Conservation (phyloP, 1,139 yeast species). For the Suhomyces terraborum region DNA sequence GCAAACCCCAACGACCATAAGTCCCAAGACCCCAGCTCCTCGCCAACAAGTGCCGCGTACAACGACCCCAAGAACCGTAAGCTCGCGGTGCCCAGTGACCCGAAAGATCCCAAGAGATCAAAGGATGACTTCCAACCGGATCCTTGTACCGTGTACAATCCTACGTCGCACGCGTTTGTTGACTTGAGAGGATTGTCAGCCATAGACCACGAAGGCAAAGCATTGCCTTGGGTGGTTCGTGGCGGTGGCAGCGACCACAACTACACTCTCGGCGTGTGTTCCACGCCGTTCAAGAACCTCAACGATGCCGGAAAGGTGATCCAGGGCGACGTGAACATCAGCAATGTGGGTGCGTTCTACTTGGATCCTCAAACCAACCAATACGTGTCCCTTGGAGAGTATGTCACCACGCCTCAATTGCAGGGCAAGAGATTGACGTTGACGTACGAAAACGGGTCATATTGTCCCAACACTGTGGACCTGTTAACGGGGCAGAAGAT, state of each 20-base stretch:
- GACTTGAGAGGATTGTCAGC: conserved; percentile 54
- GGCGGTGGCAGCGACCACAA: conserved; percentile 75
- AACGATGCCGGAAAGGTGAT: conserved; percentile 34
- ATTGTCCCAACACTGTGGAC: conserved; percentile 49
- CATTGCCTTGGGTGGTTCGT: conserved; percentile 63
- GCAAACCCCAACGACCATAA: neutral
- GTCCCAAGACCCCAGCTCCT: neutral
- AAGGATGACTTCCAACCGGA: conserved; percentile 29
- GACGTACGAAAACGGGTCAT: conserved; percentile 72
- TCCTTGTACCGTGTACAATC: conserved; percentile 59
- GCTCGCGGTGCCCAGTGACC: neutral
- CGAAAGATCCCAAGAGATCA: conserved; percentile 6
- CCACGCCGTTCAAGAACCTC: conserved; percentile 54
- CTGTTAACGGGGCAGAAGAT: conserved; percentile 42
- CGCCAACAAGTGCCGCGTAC: too few relatives aligned
- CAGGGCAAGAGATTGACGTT: conserved; percentile 72
- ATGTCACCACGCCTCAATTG: conserved; percentile 59
- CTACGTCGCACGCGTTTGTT: conserved; percentile 54
- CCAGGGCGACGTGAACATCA: conserved; percentile 42
- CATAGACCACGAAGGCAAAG: conserved; percentile 41
- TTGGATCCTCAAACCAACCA: conserved; percentile 51
- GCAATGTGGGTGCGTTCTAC: conserved; percentile 69
- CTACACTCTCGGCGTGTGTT: conserved; percentile 79
- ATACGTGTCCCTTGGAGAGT: conserved; percentile 68
- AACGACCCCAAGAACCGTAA: neutral